A percentile compares a stretch with the other conserved stretches of the same genome.
Conservation (phyloP, 306 rosid genomes). For the Corylus avellana region DNA sequence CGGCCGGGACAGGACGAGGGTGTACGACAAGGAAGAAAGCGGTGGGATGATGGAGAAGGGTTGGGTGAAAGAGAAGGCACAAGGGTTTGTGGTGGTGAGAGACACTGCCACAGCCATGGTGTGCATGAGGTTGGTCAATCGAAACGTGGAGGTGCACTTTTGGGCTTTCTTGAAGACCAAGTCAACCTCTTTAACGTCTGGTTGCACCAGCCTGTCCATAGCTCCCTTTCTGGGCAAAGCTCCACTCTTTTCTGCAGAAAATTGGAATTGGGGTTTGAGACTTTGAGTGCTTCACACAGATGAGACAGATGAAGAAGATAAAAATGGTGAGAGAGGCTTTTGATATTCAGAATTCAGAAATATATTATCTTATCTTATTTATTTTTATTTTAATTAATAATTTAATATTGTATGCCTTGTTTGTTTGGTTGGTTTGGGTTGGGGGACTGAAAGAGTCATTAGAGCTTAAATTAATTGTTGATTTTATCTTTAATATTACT, state of each 20-base stretch:
- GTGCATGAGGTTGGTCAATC: conserved; percentile 84
- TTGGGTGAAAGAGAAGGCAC: conserved; percentile 50
- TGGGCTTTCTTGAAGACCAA: conserved; percentile 52
- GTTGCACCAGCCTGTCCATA: conserved; percentile 90
- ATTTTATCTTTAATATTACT: no score
- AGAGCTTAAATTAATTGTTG: no score
- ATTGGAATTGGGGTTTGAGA: background rate
- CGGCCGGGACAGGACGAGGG: conserved; percentile 41
- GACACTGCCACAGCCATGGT: conserved; percentile 91
- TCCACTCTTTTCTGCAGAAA: background rate
- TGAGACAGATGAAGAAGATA: background rate
- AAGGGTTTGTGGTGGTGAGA: conserved; percentile 67
- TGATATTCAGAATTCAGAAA: no score
- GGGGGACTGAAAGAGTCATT: background rate
- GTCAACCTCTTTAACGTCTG: conserved; percentile 71
- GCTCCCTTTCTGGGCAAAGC: background rate
- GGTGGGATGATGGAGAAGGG: conserved; percentile 67
- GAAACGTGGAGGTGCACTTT: conserved; percentile 60
- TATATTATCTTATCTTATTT: no score
- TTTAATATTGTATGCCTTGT: conserved; percentile 3
- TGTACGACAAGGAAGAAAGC: conserved; percentile 62
- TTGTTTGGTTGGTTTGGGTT: conserved; percentile 35
- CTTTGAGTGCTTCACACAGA: conserved; percentile 8
- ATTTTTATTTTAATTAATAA: background rate
- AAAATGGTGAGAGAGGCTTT: background rate